Base-by-base conservation (phyloP, 495 filamentous ascomycete species). In the Neurospora discreta region DNA sequence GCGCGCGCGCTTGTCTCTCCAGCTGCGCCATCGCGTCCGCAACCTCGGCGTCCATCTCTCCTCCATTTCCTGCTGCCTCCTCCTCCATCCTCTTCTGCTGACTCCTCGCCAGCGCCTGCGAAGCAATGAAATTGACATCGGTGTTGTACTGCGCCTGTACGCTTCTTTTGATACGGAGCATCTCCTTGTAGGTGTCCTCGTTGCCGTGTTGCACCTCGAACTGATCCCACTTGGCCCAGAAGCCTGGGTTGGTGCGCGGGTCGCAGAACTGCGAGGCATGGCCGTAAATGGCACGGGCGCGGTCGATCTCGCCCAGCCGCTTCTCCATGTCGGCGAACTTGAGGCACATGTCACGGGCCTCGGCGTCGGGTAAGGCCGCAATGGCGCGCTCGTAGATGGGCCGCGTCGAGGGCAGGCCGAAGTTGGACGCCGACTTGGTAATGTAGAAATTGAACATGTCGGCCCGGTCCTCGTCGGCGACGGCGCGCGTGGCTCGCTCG, bases 361-460 rank as follows among this genome's bases (percentile, higher is more conserved):
- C 95, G 76, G 89, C 90, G 80, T 99, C 96, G 0, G 96, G 95
- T 38, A 99, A 84, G 33, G 94, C 91, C 6, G 91, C 90, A 70
- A 99, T 96, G 23, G 95, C 94, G 65, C 93, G 90, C 81, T 98
- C 95, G 84, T 99, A 99, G 79, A 99, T 98, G 1, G 93, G 90
- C 42, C 95, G 86, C n/a, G 95, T 97, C 8, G 95, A 98, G 2
- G 95, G 92, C 30, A 99, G 86, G 8, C 95, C 95, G 74, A 99
- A 99, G 80, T 99, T 99, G 11, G 94, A 97, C 0, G 95, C 95
- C 1, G 94, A 97, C 78, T 99, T 98, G 68, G 96, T 98, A 80
- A 99, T 97, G 85, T 98, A 99, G 79, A 98, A 97, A 79, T 97
- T 95, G 84, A 98, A 99, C 93, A 99, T 97, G 80, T 97, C 96